Evolutionary conservation across 441 rosid species (phyloP).

Genomic region (Aleurites moluccanus): DNA sequence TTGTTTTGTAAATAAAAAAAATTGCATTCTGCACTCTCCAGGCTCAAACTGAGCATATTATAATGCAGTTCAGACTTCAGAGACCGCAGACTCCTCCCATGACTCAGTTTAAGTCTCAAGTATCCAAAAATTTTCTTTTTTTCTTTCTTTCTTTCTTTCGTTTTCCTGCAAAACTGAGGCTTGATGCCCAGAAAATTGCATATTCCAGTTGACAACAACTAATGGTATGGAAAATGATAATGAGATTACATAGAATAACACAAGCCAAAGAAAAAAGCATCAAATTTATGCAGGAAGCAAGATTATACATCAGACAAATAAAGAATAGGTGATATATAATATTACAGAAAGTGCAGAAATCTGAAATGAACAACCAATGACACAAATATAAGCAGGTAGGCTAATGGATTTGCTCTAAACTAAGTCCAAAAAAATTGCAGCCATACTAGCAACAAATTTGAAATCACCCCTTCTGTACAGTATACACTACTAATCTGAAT

Average conservation of each 20-base stretch:
- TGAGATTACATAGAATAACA: neutral
- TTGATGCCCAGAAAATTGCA: neutral
- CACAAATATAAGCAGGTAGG: neutral
- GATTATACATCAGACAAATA: neutral
- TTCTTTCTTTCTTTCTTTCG: neutral
- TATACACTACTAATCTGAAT: neutral
- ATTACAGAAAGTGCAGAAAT: neutral
- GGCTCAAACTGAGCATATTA: no score
- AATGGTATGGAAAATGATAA: neutral
- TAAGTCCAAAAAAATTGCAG: neutral
- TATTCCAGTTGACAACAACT: neutral
- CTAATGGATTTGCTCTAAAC: constrained; percentile 8
- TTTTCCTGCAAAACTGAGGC: neutral
- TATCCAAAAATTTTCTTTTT: neutral
- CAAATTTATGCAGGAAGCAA: constrained; percentile 5
- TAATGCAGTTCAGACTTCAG: no score
- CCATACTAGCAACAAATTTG: constrained; percentile 10
- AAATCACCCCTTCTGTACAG: constrained; percentile 11
- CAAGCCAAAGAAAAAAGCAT: neutral
- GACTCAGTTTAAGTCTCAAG: no score
- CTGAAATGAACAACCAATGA: neutral
- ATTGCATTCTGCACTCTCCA: no score
- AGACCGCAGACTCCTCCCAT: neutral
- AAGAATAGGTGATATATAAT: neutral
- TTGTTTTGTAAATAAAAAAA: no score